Evolutionary conservation across 306 rosid genomes (phyloP).

Genomic region (Rosa chinensis): DNA sequence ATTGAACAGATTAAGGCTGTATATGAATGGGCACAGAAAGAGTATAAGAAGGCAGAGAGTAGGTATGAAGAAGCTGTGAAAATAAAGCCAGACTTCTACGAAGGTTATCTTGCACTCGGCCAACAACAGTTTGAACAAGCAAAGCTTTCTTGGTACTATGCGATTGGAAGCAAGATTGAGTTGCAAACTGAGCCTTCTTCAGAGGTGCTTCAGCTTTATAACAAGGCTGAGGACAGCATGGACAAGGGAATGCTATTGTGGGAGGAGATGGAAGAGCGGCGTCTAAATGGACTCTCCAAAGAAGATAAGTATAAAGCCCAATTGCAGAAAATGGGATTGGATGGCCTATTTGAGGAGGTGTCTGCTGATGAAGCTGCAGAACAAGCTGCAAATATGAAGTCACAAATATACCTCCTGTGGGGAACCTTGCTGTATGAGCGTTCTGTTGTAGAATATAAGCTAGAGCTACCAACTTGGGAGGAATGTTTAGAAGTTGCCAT

Average conservation of each 20-base stretch:
- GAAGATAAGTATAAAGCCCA: constrained; percentile 55
- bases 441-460: constrained; percentile 78
- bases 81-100: constrained; percentile 74
- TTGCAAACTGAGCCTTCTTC: constrained; percentile 46
- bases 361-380: constrained; percentile 74
- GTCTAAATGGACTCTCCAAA: constrained; percentile 76
- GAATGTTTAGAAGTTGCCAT: constrained; percentile 89
- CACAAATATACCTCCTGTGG: constrained; percentile 84
- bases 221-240: constrained; percentile 92
- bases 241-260: constrained; percentile 84
- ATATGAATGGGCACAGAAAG: constrained; percentile 75
- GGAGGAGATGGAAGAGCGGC: constrained; percentile 84
- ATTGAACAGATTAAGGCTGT: constrained; percentile 50
- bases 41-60: constrained; percentile 66
- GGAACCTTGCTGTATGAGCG: constrained; percentile 87
- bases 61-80: constrained; percentile 69
- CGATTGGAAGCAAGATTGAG: constrained; percentile 47
- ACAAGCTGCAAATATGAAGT: constrained; percentile 68
- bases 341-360: constrained; percentile 52
- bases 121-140: constrained; percentile 91
- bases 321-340: constrained; percentile 70
- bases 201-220: constrained; percentile 72
- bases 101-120: constrained; percentile 84
- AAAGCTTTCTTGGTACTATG: constrained; percentile 78
- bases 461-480: constrained; percentile 89